Percentiles rank a stretch among this genome's conserved stretches.
Evolutionary conservation across 768 basidiomycete species (phyloP).

Genomic region (Boletus coccyginus): DNA sequence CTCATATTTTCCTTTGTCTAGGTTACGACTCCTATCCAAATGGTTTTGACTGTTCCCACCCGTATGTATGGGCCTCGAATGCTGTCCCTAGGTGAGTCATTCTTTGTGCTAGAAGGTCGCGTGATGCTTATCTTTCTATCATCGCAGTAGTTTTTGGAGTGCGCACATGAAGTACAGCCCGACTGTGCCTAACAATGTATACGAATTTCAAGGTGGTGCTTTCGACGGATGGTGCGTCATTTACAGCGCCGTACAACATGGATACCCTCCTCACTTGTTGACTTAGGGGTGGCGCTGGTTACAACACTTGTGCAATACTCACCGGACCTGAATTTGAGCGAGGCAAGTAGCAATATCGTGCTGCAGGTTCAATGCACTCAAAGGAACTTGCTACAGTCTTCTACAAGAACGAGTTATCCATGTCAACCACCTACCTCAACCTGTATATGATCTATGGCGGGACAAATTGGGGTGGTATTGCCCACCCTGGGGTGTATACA

Average conservation of each 20-base stretch:
- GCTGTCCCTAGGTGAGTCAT: slow-evolving; percentile 39
- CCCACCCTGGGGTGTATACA: slow-evolving; percentile 55
- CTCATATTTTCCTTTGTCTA: slow-evolving; percentile 1
- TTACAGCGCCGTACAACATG: slow-evolving; percentile 19
- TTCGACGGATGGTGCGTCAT: slow-evolving; percentile 51
- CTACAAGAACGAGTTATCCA: slow-evolving; percentile 22
- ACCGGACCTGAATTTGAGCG: slow-evolving; percentile 26
- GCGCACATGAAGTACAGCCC: slow-evolving; percentile 31
- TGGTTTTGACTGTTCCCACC: slow-evolving; percentile 52
- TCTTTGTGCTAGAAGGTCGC: neutral
- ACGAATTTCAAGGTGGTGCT: slow-evolving; percentile 41
- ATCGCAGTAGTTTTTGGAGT: slow-evolving; percentile 36
- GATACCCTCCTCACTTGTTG: neutral
- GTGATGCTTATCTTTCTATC: neutral
- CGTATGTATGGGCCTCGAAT: slow-evolving; percentile 42
- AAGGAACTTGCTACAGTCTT: slow-evolving; percentile 3
- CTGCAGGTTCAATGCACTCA: slow-evolving; percentile 2
- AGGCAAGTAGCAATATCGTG: slow-evolving; percentile 6
- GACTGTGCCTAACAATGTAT: slow-evolving; percentile 20
- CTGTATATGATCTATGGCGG: slow-evolving; percentile 63
- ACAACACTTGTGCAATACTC: slow-evolving; percentile 17
- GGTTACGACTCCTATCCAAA: slow-evolving; percentile 41
- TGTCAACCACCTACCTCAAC: slow-evolving; percentile 29
- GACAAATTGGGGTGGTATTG: slow-evolving; percentile 59
- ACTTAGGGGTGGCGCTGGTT: slow-evolving; percentile 25